Base-by-base conservation (phyloP, 2,329 filamentous ascomycete genomes). In the Scytalidium sp. region DNA sequence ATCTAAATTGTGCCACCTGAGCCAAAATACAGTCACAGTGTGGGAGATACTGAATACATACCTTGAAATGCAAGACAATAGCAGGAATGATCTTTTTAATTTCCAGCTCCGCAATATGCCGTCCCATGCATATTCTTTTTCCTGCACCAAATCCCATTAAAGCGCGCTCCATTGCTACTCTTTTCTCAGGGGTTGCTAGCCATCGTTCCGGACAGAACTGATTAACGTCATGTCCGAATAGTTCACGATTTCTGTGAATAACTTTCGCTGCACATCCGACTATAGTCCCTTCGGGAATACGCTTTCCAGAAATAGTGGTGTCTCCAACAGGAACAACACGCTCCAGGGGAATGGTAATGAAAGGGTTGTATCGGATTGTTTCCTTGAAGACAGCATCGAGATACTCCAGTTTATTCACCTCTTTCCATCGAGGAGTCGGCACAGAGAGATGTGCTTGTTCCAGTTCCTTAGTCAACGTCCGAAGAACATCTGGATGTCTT, bases 191-290 rank as follows among this genome's bases (percentile, higher is more conserved):
- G 3, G 56, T 50, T 25, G 58, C 61, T 7, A 80, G 59, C 75
- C 76, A 81, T 3, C 78, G 65, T 44, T 76, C 75, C 0, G 76
- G 75, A 1, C 65, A 63, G 54, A 73, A 80, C 0, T 55, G 50
- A 19, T 77, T 67, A 0, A 71, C 68, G 50, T 80, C 73, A 0
- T 64, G 54, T 0, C 75, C 77, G 56, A 41, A 41, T 3, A 74
- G 56, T 0, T 43, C 51, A 41, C 60, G 61, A 57, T 79, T 73
- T 6, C 64, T 59, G 0, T 67, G 64, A 2, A 68, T 57, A 2
- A 73, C 65, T 48, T 66, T 71, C 0, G 69, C 64, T 40, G 69
- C 73, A 50, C 73, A 67, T 8, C 70, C 70, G 0, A 74, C 65
- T 15, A 65, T 60, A 0, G 66, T 65, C 3, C 70, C 70, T 0